Percentiles rank a stretch among this genome's conserved stretches.
phyloP scores from a whole-genome alignment of 2,329 filamentous ascomycete genomes.

The Beauveria pseudobassiana region DNA sequence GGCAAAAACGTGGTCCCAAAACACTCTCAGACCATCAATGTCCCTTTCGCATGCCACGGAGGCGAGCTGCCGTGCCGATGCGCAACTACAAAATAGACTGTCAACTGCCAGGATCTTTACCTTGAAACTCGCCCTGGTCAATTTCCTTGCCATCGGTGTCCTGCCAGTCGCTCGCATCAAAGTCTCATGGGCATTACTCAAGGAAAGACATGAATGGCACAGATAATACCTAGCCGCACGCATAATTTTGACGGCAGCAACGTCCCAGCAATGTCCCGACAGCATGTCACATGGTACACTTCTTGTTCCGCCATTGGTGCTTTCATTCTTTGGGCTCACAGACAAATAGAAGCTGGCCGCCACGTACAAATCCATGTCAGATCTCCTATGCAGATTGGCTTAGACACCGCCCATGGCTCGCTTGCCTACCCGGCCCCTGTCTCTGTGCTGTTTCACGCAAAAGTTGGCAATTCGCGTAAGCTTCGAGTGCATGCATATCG shows the following conservation, averaged over 20 bases:
- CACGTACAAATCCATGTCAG: neutral
- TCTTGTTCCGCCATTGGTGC: slow-evolving; percentile 3
- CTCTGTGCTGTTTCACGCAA: neutral
- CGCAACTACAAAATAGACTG: neutral
- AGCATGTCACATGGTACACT: neutral
- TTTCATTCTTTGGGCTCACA: neutral
- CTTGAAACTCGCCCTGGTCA: neutral
- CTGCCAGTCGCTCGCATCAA: neutral
- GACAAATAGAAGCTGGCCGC: neutral
- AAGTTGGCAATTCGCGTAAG: neutral
- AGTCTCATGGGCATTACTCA: neutral
- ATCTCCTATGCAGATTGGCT: neutral
- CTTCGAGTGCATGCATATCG: neutral
- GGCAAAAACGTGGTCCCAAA: neutral
- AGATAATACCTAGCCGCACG: neutral
- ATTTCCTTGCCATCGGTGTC: neutral
- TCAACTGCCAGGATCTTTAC: neutral
- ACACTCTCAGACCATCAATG: no score
- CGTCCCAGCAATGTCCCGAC: neutral
- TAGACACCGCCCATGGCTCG: neutral
- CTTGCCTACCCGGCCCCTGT: neutral
- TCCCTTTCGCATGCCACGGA: neutral
- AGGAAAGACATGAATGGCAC: neutral
- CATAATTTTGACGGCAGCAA: neutral
- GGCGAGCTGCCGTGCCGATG: neutral